Conservation (phyloP, 352 stramenopile genomes). For the Discostella stelligera region DNA sequence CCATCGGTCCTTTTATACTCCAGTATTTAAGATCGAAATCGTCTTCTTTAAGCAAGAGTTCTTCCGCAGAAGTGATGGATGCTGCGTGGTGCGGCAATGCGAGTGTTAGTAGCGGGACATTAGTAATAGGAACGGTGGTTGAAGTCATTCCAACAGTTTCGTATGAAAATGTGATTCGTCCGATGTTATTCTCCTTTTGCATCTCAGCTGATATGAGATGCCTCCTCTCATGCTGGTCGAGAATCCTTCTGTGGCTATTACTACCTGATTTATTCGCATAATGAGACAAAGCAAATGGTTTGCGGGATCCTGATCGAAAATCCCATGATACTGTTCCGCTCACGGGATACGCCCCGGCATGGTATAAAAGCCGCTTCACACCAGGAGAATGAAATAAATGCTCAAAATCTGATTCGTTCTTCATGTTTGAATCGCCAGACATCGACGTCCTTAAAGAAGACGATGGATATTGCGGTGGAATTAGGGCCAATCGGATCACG, state of each 20-base stretch:
- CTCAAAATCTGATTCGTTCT: conserved; percentile 28
- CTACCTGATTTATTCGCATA: conserved; percentile 14
- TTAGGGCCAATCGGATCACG: conserved; percentile 65
- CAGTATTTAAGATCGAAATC: conserved; percentile 72
- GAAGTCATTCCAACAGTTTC: conserved; percentile 53
- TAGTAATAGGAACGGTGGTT: conserved; percentile 13
- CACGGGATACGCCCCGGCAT: conserved; percentile 71
- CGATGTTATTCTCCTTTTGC: conserved; percentile 46
- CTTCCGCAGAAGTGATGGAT: conserved; percentile 42
- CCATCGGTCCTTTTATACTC: conserved; percentile 77
- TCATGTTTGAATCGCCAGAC: not conserved
- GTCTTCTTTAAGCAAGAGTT: conserved; percentile 40
- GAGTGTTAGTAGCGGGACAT: conserved; percentile 68
- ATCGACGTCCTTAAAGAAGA: not conserved
- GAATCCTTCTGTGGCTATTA: conserved; percentile 25
- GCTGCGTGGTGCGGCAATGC: conserved; percentile 75
- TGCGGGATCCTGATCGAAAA: conserved; percentile 46
- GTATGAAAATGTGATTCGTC: conserved; percentile 64
- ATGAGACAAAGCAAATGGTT: conserved; percentile 19
- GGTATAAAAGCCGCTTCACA: conserved; percentile 72
- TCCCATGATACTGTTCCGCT: conserved; percentile 59
- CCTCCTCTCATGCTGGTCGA: conserved; percentile 10
- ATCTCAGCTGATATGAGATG: conserved; percentile 6
- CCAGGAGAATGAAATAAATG: conserved; percentile 51
- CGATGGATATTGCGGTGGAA: conserved; percentile 37